These are phyloP conservation scores for Aspergillus neotritici DNA, from an alignment of 2,329 filamentous ascomycete genomes.

Conservation along the genomic window DNA sequence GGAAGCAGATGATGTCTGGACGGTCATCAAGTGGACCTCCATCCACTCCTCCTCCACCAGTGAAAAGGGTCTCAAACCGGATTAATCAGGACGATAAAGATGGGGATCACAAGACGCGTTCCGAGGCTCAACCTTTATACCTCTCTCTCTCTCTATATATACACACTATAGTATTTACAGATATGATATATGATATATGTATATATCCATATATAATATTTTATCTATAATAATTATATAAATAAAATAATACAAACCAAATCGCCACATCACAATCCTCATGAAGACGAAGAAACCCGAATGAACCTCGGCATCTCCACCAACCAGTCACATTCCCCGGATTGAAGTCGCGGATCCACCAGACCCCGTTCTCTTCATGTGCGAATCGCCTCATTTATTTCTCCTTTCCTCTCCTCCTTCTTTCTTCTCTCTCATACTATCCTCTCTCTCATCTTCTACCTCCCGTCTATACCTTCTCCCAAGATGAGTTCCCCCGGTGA, in stretches of 20 bases:
- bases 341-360: constrained; percentile 29
- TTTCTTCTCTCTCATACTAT: constrained; percentile 2
- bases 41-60: too few relatives aligned
- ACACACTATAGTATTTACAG: too few relatives aligned
- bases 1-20: too few relatives aligned
- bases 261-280: too few relatives aligned
- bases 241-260: too few relatives aligned
- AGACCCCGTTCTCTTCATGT: constrained; percentile 24
- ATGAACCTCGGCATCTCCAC: constrained; percentile 28
- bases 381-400: constrained; percentile 15
- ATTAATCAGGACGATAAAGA: constrained; percentile 9
- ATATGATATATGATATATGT: too few relatives aligned
- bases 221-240: too few relatives aligned
- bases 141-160: too few relatives aligned
- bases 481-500: constrained; percentile 35
- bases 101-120: constrained; percentile 21
- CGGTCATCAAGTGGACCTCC: neutral
- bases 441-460: neutral
- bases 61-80: too few relatives aligned
- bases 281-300: neutral
- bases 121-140: too few relatives aligned
- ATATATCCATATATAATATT: too few relatives aligned
- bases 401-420: constrained; percentile 5
- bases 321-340: constrained; percentile 14
- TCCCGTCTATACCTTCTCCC: constrained; percentile 10